A percentile compares a stretch with the other conserved stretches of the same genome.
These are phyloP conservation scores for Kodamaea fungicola DNA, from an alignment of 1,139 yeast genomes.

Conservation along the genomic window DNA sequence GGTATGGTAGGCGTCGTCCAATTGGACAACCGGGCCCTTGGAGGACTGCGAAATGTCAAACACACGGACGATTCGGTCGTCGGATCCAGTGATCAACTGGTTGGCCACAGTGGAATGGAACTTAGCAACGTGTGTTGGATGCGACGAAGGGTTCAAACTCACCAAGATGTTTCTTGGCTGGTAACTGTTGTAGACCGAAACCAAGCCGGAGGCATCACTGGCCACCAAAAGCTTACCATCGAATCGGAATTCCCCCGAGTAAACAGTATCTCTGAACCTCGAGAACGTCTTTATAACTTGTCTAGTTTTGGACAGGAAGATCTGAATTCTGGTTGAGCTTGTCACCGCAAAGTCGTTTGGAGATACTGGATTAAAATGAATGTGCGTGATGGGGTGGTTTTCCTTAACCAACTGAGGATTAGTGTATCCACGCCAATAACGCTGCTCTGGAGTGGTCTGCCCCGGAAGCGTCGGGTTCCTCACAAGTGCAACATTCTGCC, in stretches of 20 bases:
- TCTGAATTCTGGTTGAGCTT: slow-evolving; percentile 86
- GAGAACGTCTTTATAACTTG: slow-evolving; percentile 88
- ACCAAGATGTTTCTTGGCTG: slow-evolving; percentile 78
- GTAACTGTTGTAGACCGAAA: slow-evolving; percentile 77
- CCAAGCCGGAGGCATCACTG: slow-evolving; percentile 85
- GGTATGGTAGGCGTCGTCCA: slow-evolving; percentile 63
- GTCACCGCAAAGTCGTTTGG: slow-evolving; percentile 96
- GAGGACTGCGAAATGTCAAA: slow-evolving; percentile 84
- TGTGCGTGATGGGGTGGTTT: slow-evolving; percentile 85
- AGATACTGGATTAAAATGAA: slow-evolving; percentile 78
- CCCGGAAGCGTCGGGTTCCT: slow-evolving; percentile 73
- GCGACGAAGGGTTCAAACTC: slow-evolving; percentile 74
- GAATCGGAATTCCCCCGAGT: slow-evolving; percentile 74
- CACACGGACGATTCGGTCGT: slow-evolving; percentile 79
- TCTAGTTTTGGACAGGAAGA: slow-evolving; percentile 88
- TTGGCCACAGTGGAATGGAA: slow-evolving; percentile 75
- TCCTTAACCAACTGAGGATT: slow-evolving; percentile 91
- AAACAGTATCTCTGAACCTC: slow-evolving; percentile 87
- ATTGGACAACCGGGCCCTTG: slow-evolving; percentile 59
- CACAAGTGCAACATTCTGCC: slow-evolving; percentile 64
- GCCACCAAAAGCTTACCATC: slow-evolving; percentile 86
- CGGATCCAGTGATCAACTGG: slow-evolving; percentile 82
- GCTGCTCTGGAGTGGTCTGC: slow-evolving; percentile 88
- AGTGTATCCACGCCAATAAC: slow-evolving; percentile 86
- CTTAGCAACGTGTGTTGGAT: slow-evolving; percentile 93